phyloP scores from a whole-genome alignment of 169 alveolate species.

The Besnoitia besnoiti region DNA sequence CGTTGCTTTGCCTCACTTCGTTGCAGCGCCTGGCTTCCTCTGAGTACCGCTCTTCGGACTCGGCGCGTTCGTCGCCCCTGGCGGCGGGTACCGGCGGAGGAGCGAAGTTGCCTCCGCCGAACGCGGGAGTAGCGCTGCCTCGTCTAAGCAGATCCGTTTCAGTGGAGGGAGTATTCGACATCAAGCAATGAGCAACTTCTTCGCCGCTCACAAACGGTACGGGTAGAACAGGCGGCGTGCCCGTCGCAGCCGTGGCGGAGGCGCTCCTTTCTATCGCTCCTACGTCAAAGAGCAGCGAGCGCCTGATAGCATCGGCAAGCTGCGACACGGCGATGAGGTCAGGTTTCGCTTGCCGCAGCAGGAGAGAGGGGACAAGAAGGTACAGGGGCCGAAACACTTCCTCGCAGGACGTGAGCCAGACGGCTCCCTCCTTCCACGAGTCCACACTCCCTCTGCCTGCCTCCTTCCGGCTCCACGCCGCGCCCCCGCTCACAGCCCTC shows the following conservation, averaged over 20 bases:
- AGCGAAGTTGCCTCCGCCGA: too few species aligned
- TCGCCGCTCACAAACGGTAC: too few species aligned
- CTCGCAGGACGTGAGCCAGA: neutral
- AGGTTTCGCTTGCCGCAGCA: neutral
- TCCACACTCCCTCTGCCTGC: neutral
- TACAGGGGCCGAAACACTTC: constrained; percentile 23
- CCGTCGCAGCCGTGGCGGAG: neutral
- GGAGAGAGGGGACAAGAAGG: neutral
- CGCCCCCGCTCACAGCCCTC: neutral
- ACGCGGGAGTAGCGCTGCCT: too few species aligned
- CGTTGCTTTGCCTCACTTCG: too few species aligned
- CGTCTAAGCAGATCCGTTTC: too few species aligned
- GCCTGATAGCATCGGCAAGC: constrained; percentile 2
- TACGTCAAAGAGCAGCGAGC: constrained; percentile 15
- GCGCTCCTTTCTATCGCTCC: neutral
- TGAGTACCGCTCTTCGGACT: too few species aligned
- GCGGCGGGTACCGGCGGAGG: too few species aligned
- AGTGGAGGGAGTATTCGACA: too few species aligned
- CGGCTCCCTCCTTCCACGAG: neutral
- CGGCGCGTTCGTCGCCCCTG: too few species aligned
- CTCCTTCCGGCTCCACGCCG: neutral
- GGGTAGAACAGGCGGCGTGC: too few species aligned
- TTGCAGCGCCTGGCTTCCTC: too few species aligned
- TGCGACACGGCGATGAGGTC: constrained; percentile 27
- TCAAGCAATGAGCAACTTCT: too few species aligned